Evolutionary conservation across 2,329 filamentous ascomycete species (phyloP).

Genomic region (Myrmaecium sp.): DNA sequence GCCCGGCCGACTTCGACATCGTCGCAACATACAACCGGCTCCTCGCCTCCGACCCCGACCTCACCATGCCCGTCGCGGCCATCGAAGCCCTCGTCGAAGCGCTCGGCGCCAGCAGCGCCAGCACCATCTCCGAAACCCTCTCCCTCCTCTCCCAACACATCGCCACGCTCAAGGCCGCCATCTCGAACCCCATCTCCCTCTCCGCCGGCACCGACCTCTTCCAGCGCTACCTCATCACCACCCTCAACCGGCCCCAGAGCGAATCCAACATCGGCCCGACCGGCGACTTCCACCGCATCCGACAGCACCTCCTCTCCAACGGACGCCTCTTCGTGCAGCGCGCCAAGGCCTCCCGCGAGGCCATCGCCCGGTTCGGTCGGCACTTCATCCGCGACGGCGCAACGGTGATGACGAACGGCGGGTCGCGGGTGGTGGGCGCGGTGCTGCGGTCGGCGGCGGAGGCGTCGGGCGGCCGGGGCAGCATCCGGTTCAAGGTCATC

Average conservation of each 20-base stretch:
- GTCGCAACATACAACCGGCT: conserved; percentile 49
- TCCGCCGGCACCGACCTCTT: conserved; percentile 92
- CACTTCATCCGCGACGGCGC: conserved; percentile 63
- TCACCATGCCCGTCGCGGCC: conserved; percentile 90
- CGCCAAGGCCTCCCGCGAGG: conserved; percentile 69
- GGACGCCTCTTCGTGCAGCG: conserved; percentile 72
- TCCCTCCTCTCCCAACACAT: conserved; percentile 67
- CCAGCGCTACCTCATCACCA: conserved; percentile 78
- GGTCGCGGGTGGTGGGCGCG: conserved; percentile 66
- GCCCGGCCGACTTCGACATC: conserved; percentile 29
- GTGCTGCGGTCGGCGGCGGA: conserved; percentile 60
- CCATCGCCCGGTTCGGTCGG: conserved; percentile 64
- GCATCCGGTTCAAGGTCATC: conserved; percentile 65
- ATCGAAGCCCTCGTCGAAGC: conserved; percentile 83
- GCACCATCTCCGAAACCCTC: conserved; percentile 87
- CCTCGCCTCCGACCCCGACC: conserved; percentile 53
- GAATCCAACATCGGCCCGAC: conserved; percentile 25
- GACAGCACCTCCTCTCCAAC: conserved; percentile 71
- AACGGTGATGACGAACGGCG: conserved; percentile 80
- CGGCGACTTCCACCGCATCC: conserved; percentile 66
- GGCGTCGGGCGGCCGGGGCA: conserved; percentile 35
- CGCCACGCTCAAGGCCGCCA: conserved; percentile 55
- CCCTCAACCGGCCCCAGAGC: conserved; percentile 35
- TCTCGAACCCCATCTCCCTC: conserved; percentile 79
- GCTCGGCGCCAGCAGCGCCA: conserved; percentile 60